Evolutionary conservation across 192 early-diverging fungal genomes (phyloP).

Genomic region (Thamnidium elegans): DNA sequence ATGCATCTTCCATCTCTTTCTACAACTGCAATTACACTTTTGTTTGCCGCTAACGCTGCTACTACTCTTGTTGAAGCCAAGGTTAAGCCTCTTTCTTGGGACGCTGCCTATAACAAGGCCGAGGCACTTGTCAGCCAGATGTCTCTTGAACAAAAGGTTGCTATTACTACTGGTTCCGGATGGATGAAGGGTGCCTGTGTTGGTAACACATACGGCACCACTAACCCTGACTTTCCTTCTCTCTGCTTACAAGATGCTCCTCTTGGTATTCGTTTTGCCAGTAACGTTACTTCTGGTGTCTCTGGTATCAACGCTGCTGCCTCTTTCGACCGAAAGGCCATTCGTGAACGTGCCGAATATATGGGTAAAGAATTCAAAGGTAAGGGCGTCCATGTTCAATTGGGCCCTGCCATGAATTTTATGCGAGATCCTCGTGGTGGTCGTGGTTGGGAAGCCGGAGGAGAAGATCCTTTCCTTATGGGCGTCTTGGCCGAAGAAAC

Average conservation of each 20-base stretch:
- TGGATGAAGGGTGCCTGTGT: constrained; percentile 40
- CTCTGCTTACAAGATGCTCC: constrained; percentile 35
- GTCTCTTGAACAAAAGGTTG: constrained; percentile 46
- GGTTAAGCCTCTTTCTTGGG: constrained; percentile 17
- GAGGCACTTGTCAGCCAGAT: constrained; percentile 35
- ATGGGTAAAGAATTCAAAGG: constrained; percentile 55
- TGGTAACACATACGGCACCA: constrained; percentile 44
- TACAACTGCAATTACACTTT: background rate
- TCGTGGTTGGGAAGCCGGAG: constrained; percentile 23
- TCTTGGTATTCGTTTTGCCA: constrained; percentile 41
- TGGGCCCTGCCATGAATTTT: constrained; percentile 45
- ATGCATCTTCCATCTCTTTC: constrained; percentile 14
- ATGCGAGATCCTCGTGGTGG: constrained; percentile 23
- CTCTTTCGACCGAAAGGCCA: constrained; percentile 53
- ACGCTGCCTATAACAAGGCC: constrained; percentile 22
- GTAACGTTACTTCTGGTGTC: constrained; percentile 41
- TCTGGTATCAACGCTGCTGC: constrained; percentile 58
- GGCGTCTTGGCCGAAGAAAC: constrained; percentile 10
- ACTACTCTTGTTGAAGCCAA: background rate
- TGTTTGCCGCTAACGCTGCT: background rate
- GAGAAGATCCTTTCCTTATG: constrained; percentile 28
- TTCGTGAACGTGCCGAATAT: constrained; percentile 41
- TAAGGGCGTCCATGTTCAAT: constrained; percentile 55
- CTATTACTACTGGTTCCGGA: constrained; percentile 49
- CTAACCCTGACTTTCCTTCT: constrained; percentile 43